Evolutionary conservation across 441 rosid species (phyloP).

Genomic region (Mallotus japonicus): DNA sequence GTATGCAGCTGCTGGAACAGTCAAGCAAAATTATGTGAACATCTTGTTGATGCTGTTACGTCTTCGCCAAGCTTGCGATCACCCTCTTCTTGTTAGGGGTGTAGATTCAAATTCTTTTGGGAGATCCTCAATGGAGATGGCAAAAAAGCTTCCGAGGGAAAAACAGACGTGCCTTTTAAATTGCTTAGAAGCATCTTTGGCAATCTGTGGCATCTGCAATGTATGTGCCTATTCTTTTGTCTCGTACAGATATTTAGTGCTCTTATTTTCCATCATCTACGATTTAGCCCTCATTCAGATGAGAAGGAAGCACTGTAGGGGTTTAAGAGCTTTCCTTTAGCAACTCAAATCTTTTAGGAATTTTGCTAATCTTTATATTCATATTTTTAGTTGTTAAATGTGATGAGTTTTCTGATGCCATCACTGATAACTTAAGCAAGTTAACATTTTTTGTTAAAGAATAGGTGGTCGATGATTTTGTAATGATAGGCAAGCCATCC

Average conservation of each 20-base stretch:
- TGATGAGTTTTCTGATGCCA: neutral
- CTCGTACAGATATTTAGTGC: neutral
- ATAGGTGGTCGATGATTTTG: neutral
- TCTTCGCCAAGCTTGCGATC: constrained; percentile 95
- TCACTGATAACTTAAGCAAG: neutral
- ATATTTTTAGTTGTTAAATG: constrained; percentile 2
- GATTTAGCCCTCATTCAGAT: neutral
- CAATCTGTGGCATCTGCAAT: constrained; percentile 82
- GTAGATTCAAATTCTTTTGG: constrained; percentile 48
- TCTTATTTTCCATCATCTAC: neutral
- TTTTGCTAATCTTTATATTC: neutral
- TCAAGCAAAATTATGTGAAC: constrained; percentile 84
- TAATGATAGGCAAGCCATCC: neutral
- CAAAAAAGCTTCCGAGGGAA: constrained; percentile 57
- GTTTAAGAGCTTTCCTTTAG: neutral
- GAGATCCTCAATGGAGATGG: constrained; percentile 56
- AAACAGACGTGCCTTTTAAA: constrained; percentile 41
- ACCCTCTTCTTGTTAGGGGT: constrained; percentile 85
- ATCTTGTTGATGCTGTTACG: constrained; percentile 93
- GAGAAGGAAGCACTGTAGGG: neutral
- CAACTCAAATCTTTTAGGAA: neutral
- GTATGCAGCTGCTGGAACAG: constrained; percentile 95
- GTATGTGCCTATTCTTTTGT: constrained; percentile 42
- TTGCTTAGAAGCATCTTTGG: constrained; percentile 65
- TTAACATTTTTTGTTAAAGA: neutral